A percentile compares a stretch with the other conserved stretches of the same genome.
Conservation (phyloP, 2,329 filamentous ascomycete species). For the Arachnomyces sp. region DNA sequence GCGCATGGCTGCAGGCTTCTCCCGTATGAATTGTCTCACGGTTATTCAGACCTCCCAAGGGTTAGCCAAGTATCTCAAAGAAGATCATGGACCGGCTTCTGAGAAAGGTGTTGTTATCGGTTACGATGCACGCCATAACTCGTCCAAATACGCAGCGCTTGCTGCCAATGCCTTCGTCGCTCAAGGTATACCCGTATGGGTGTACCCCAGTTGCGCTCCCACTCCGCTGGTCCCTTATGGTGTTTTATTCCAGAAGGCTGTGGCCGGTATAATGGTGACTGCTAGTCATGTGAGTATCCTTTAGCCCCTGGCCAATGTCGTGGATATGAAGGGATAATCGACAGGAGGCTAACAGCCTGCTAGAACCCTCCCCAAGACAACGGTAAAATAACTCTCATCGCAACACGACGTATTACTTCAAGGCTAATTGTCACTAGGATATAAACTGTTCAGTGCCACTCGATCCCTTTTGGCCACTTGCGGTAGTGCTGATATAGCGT, state of each 20-base stretch:
- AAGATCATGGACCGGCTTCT: constrained; percentile 37
- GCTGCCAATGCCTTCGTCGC: constrained; percentile 52
- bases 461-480: constrained; percentile 1
- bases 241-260: constrained; percentile 45
- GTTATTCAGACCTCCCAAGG: constrained; percentile 58
- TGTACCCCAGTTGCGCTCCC: constrained; percentile 48
- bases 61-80: constrained; percentile 51
- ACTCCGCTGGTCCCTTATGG: constrained; percentile 57
- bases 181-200: constrained; percentile 51
- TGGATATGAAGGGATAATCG: background rate
- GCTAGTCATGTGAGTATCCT: constrained; percentile 46
- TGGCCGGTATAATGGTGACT: constrained; percentile 57
- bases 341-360: constrained; percentile 4
- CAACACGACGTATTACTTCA: constrained; percentile 5
- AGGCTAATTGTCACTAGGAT: constrained; percentile 31
- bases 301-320: background rate
- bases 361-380: constrained; percentile 56
- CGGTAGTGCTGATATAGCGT: constrained; percentile 15
- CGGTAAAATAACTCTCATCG: constrained; percentile 25
- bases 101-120: constrained; percentile 46
- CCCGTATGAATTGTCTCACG: constrained; percentile 51
- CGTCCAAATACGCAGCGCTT: constrained; percentile 51
- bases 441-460: constrained; percentile 46
- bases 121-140: constrained; percentile 56
- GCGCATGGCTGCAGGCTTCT: constrained; percentile 58